Conservation (phyloP, 2,329 filamentous ascomycete genomes). For the Ophiostoma sp. region DNA sequence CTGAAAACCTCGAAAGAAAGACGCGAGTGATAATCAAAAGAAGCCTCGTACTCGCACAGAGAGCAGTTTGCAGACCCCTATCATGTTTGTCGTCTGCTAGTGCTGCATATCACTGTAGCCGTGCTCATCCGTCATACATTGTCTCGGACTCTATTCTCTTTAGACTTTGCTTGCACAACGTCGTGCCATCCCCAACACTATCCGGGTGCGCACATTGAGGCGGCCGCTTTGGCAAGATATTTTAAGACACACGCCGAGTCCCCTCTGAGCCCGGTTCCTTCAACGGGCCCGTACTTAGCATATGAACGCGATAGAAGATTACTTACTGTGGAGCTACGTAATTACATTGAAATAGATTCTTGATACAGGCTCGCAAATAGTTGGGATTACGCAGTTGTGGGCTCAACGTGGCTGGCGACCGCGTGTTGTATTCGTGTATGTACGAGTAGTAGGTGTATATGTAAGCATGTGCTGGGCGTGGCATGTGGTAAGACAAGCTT, state of each 20-base stretch:
- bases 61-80: too few relatives aligned
- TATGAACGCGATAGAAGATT: too few relatives aligned
- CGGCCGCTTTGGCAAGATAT: too few relatives aligned
- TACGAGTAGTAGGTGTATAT: neutral
- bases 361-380: too few relatives aligned
- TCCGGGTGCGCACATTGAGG: too few relatives aligned
- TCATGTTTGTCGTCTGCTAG: neutral
- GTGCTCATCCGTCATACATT: neutral
- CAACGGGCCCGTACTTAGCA: too few relatives aligned
- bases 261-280: too few relatives aligned
- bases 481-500: neutral
- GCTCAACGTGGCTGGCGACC: neutral
- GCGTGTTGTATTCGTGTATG: neutral
- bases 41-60: neutral
- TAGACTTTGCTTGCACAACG: neutral
- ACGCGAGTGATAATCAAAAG: too few relatives aligned
- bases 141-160: slow-evolving; percentile 1
- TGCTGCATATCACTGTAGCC: neutral
- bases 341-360: neutral
- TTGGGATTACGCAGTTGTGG: slow-evolving; percentile 4
- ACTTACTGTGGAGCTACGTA: too few relatives aligned
- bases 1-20: too few relatives aligned
- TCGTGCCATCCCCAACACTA: neutral
- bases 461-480: neutral
- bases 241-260: too few relatives aligned